These are phyloP conservation scores for Rosa chinensis DNA, from an alignment of 306 rosid species.

Conservation along the genomic window DNA sequence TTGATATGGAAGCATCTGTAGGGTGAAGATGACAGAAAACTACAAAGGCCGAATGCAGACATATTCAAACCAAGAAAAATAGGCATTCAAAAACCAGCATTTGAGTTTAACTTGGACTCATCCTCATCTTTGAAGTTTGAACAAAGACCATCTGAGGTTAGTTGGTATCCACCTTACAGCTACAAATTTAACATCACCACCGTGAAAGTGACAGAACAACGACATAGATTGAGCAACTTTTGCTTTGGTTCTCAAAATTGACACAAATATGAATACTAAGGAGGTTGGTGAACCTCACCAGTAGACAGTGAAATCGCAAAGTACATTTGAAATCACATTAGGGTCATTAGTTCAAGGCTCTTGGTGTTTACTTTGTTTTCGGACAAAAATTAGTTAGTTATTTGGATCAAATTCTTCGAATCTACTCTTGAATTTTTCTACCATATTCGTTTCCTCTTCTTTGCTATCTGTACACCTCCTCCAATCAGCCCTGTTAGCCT, in stretches of 20 bases:
- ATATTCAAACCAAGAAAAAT: background rate
- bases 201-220: background rate
- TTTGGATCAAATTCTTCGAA: constrained; percentile 85
- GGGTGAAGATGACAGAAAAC: constrained; percentile 5
- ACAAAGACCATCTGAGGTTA: constrained; percentile 10
- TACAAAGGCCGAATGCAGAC: background rate
- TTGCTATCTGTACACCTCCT: constrained; percentile 63
- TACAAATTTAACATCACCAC: background rate
- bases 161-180: background rate
- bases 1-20: background rate
- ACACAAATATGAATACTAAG: background rate
- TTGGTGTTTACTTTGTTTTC: background rate
- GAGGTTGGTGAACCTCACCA: background rate
- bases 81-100: background rate
- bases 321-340: background rate
- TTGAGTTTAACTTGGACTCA: background rate
- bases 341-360: background rate
- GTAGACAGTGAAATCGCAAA: background rate
- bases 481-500: constrained; percentile 94
- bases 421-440: constrained; percentile 59
- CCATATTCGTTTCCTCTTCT: constrained; percentile 80
- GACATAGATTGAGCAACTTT: background rate
- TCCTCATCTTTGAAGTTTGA: constrained; percentile 6
- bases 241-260: constrained; percentile 15
- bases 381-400: constrained; percentile 29